These are phyloP conservation scores for Schizophyllum commune DNA, from an alignment of 1,284 basidiomycete genomes.

Conservation along the genomic window DNA sequence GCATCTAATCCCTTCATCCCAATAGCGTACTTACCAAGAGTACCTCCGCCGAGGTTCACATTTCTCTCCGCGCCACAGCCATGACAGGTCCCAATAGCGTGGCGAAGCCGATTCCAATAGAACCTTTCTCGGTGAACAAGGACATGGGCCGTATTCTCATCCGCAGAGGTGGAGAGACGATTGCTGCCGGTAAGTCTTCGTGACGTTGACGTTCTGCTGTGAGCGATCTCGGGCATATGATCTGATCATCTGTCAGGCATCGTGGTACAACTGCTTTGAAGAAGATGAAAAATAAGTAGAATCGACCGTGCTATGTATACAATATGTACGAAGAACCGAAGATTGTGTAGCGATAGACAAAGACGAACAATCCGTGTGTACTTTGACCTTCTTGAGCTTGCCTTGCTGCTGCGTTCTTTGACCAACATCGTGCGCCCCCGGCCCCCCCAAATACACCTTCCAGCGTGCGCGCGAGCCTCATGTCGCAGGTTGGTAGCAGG, in stretches of 20 bases:
- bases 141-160: slow-evolving; percentile 94
- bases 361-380: too few relatives aligned
- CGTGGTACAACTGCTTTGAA: neutral
- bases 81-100: slow-evolving; percentile 40
- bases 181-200: slow-evolving; percentile 81
- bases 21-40: slow-evolving; percentile 85
- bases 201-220: too few relatives aligned
- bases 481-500: too few relatives aligned
- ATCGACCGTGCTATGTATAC: neutral
- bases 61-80: slow-evolving; percentile 59
- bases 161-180: slow-evolving; percentile 86
- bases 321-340: too few relatives aligned
- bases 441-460: too few relatives aligned
- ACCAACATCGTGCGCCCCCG: too few relatives aligned
- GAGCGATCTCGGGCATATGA: too few relatives aligned
- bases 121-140: slow-evolving; percentile 86
- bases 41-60: slow-evolving; percentile 78
- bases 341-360: too few relatives aligned
- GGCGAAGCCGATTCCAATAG: slow-evolving; percentile 69
- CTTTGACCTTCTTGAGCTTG: too few relatives aligned
- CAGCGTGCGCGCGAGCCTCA: too few relatives aligned
- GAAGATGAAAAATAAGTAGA: too few relatives aligned
- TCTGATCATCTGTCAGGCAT: neutral
- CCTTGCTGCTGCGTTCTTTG: too few relatives aligned
- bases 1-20: slow-evolving; percentile 5